A percentile compares a stretch with the other conserved stretches of the same genome.
Evolutionary conservation across 2,329 filamentous ascomycete genomes (phyloP).

Genomic region (Aspergillus puulaauensis): DNA sequence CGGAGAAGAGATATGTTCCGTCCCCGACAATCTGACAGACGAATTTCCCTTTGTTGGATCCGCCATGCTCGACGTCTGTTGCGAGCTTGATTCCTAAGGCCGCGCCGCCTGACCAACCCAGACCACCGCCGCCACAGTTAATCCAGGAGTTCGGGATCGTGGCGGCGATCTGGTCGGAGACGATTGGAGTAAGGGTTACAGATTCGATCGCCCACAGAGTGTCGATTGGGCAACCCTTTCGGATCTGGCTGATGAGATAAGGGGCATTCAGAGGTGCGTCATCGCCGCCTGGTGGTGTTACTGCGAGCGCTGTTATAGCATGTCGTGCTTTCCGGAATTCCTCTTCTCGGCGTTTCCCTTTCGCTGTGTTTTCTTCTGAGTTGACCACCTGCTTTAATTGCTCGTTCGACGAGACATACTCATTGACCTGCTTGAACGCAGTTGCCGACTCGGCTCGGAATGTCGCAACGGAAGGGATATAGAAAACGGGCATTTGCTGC

Average conservation of each 20-base stretch:
- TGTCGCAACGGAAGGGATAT: constrained; percentile 64
- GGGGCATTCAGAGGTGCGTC: constrained; percentile 64
- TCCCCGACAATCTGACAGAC: constrained; percentile 67
- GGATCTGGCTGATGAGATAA: constrained; percentile 59
- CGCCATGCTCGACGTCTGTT: constrained; percentile 52
- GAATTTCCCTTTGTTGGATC: constrained; percentile 55
- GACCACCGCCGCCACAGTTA: constrained; percentile 76
- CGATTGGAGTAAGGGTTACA: constrained; percentile 68
- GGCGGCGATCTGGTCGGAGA: constrained; percentile 70
- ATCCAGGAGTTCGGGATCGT: constrained; percentile 71
- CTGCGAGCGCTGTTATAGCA: constrained; percentile 55
- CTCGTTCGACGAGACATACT: constrained; percentile 54
- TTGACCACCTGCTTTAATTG: constrained; percentile 45
- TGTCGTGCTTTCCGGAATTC: constrained; percentile 57
- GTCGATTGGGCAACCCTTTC: constrained; percentile 58
- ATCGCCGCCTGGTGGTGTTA: constrained; percentile 52
- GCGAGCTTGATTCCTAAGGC: constrained; percentile 76
- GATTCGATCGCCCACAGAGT: constrained; percentile 78
- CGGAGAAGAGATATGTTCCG: constrained; percentile 65
- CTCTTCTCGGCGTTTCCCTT: constrained; percentile 57
- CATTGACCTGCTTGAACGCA: constrained; percentile 68
- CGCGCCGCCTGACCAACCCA: constrained; percentile 77
- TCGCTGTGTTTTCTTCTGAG: constrained; percentile 41
- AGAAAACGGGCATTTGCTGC: constrained; percentile 72
- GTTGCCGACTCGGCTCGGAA: constrained; percentile 66